Base-by-base conservation (phyloP, 805 yeast species). In the Saccharomyces cerevisiae region DNA sequence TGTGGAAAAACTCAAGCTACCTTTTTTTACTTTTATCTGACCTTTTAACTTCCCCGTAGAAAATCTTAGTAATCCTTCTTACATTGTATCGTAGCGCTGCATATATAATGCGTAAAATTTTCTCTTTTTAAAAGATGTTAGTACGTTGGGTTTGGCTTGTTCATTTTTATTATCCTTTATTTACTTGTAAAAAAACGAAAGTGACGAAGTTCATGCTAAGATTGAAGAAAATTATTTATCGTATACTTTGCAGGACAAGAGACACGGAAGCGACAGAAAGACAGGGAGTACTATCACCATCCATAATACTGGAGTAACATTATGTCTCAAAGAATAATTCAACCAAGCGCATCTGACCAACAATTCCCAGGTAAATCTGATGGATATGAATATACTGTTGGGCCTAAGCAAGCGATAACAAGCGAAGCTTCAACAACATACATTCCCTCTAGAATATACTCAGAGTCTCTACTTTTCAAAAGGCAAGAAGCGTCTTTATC, bases 1-100 rank as follows among this genome's bases (percentile, higher is more conserved):
- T 90, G 97, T 90, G 96, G 97, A 90, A 88, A 88, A 87, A 88
- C 78, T 83, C 96, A 80, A 84, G 97, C 97, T 90, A 90, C 97
- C 97, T 90, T 79, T 81, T 71, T 76, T 74, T 73, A 36, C 74
- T 76, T 74, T 77, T 80, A 63, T 81, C 87, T 83, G 87, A 83
- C 58, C 57, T 50, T 30, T 29, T 21, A 50, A 43, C 28, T 21
- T 41, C 31, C 28, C 32, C n/a, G n/a, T 41, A 13, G 22, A 36
- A 17, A n/a, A 22, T 36, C 43, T 36, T 17, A 17, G 24, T 36
- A 36, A 3, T 36, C 22, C 17, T 36, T n/a, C n/a, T n/a, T n/a
- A n/a, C n/a, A 2, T 32, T 22, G 48, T 27, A 46, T 46, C 1
- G 41, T 26, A 26, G 48, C 24, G 21, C n/a, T 32, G 11, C 26